phyloP scores from a whole-genome alignment of 2,329 filamentous ascomycete species.

The Sclerotinia sclerotiorum region DNA sequence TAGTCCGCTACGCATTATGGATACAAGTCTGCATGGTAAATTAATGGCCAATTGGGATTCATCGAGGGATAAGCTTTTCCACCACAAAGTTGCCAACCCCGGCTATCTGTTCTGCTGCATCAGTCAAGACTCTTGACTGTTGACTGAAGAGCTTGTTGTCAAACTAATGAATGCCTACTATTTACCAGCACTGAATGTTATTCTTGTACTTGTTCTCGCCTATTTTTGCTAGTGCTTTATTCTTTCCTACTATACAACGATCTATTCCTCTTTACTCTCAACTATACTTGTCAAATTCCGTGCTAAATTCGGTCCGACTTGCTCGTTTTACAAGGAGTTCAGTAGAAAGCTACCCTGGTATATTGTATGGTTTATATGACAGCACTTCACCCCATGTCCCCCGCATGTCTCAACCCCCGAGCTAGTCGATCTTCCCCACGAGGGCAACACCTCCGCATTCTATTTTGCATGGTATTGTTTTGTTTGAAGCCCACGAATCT shows the following conservation, averaged over 20 bases:
- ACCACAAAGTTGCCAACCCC: not conserved
- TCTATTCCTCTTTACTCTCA: too few relatives aligned
- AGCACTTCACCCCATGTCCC: slow-evolving; percentile 19
- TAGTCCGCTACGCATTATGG: not conserved
- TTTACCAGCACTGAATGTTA: too few relatives aligned
- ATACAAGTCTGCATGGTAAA: slow-evolving; percentile 1
- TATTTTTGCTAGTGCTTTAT: not conserved
- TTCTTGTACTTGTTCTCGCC: not conserved
- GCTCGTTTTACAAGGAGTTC: slow-evolving; percentile 16
- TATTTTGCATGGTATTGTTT: not conserved
- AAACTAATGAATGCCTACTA: not conserved
- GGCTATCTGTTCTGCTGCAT: not conserved
- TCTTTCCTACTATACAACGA: not conserved
- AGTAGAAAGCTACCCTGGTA: slow-evolving; percentile 11
- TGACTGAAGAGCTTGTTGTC: not conserved
- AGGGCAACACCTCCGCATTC: slow-evolving; percentile 14
- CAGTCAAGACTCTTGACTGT: not conserved
- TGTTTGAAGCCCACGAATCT: not conserved
- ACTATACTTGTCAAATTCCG: not conserved
- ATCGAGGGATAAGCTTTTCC: slow-evolving; percentile 1
- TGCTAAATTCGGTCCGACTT: slow-evolving; percentile 24
- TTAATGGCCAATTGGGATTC: not conserved
- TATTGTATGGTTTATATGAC: slow-evolving; percentile 10
- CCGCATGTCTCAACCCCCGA: slow-evolving; percentile 19
- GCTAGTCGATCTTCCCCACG: slow-evolving; percentile 22